Evolutionary conservation across 352 stramenopile genomes (phyloP).

Genomic region (Pythium pyrilobum): DNA sequence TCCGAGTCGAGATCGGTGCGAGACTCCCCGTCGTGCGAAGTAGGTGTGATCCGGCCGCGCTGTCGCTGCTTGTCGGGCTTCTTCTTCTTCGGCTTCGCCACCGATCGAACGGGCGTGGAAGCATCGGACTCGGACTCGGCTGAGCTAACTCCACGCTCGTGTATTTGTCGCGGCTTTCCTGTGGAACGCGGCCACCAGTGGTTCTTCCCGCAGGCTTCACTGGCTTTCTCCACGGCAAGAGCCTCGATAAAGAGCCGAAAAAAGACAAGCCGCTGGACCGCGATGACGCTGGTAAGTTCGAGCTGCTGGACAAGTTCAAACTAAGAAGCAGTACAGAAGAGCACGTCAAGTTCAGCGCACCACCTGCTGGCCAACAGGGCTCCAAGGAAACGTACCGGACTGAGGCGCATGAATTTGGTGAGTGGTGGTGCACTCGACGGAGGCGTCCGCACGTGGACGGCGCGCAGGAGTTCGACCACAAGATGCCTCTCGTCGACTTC

Average conservation of each 20-base stretch:
- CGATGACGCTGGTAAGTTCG: slow-evolving; percentile 39
- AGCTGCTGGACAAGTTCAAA: slow-evolving; percentile 29
- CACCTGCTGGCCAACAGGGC: neutral
- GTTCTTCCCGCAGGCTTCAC: neutral
- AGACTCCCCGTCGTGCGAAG: neutral
- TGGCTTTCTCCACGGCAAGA: slow-evolving; percentile 21
- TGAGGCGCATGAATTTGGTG: slow-evolving; percentile 19
- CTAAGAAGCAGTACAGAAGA: slow-evolving; percentile 16
- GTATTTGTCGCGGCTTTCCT: neutral
- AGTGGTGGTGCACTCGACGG: neutral
- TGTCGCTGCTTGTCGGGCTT: neutral
- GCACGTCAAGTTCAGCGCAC: neutral
- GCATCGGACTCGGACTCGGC: neutral
- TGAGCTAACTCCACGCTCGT: neutral
- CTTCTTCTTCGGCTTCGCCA: slow-evolving; percentile 5
- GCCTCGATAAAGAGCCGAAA: slow-evolving; percentile 47
- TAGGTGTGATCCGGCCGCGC: no score
- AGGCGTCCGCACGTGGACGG: slow-evolving; percentile 7
- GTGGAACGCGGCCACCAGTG: slow-evolving; percentile 8
- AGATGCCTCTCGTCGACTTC: neutral
- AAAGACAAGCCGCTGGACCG: slow-evolving; percentile 49
- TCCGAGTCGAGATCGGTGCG: neutral
- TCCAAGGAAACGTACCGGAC: slow-evolving; percentile 25
- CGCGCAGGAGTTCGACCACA: slow-evolving; percentile 9
- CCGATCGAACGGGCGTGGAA: neutral